Evolutionary conservation across 108 stramenopile species (phyloP), one percentile per base, ranked within the genome.

Genomic region (Skeletonema grethae): DNA sequence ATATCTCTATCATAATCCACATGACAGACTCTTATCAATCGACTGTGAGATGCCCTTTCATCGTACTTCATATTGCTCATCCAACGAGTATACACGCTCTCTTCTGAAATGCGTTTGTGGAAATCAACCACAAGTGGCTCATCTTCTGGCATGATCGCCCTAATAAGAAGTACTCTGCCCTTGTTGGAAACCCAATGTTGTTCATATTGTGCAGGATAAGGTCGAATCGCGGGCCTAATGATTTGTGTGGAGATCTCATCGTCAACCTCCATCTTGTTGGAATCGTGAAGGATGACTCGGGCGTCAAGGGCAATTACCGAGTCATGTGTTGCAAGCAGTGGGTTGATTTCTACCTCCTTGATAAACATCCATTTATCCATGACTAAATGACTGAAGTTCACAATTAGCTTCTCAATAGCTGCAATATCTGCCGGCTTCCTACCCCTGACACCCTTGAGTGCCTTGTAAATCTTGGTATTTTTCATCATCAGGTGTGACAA

Each of bases 1-100:
- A 78, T 72, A 55, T 78, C 71, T 12, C 72, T 57, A 60, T 72
- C 70, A 24, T 78, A 78, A 57, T 78, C 77, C 3, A 78, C 72
- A 32, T 78, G 77, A 18, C 71, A 73, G 15, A 78, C 72, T 61
- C 72, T 38, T 25, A 55, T 72, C 15, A 78, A 39, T n/a, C 70
- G 20, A 66, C 72, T 45, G 24, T 72, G 77, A 2, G 57, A 65
- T 12, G 63, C 72, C 12, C 76, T 20, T 32, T 76, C 68, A 65
- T 75, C 67, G 30, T 68, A 68, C 31, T 61, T 56, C 35, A 75
- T 75, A 65, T 50, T 16, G 50, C 63, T 57, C 34, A 66, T 62
- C 10, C 71, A 73, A 3, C 71, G 36, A 36, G 67, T 76, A 57
- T 76, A 76, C 12, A 76, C 76, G 25, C 68, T 69, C 22, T 76